Percentiles rank a stretch among this genome's conserved stretches.
Evolutionary conservation across 129 eudicot genomes (phyloP).

Genomic region (Rutidosis leptorrhynchoides): DNA sequence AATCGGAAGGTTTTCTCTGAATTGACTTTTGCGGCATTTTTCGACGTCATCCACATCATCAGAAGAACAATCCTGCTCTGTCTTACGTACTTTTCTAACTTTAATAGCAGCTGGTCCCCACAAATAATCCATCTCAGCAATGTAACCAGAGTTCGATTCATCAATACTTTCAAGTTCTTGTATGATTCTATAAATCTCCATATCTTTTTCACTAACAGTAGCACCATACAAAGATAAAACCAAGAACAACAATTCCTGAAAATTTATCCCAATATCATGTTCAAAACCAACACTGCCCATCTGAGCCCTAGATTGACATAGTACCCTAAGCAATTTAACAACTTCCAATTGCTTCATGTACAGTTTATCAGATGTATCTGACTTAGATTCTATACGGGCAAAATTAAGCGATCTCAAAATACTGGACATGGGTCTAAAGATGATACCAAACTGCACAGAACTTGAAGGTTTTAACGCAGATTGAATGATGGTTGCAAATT

Average conservation of each 20-base stretch:
- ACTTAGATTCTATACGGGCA: slow-evolving; percentile 16
- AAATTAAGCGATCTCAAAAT: slow-evolving; percentile 57
- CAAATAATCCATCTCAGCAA: slow-evolving; percentile 69
- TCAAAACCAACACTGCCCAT: slow-evolving; percentile 37
- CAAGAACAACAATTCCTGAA: slow-evolving; percentile 55
- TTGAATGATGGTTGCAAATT: slow-evolving; percentile 47
- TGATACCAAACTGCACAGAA: slow-evolving; percentile 52
- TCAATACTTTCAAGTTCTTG: slow-evolving; percentile 51
- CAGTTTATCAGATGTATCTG: slow-evolving; percentile 24
- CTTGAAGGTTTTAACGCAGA: slow-evolving; percentile 34
- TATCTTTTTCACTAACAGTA: slow-evolving; percentile 62
- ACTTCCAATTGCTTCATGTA: slow-evolving; percentile 51
- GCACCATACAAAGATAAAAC: slow-evolving; percentile 85
- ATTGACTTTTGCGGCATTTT: slow-evolving; percentile 54
- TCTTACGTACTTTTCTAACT: slow-evolving; percentile 49
- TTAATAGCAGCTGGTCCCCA: slow-evolving; percentile 79
- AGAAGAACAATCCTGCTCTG: slow-evolving; percentile 36
- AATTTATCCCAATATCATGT: slow-evolving; percentile 50
- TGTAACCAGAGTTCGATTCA: slow-evolving; percentile 29
- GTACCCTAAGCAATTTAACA: slow-evolving; percentile 67
- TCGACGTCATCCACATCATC: slow-evolving; percentile 32
- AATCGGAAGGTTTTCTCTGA: slow-evolving; percentile 74
- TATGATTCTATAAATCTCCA: slow-evolving; percentile 72
- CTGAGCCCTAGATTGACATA: slow-evolving; percentile 36
- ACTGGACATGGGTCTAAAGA: slow-evolving; percentile 73